These are phyloP conservation scores for Apophysomyces variabilis DNA, from an alignment of 371 early-diverging fungal genomes.

Conservation along the genomic window DNA sequence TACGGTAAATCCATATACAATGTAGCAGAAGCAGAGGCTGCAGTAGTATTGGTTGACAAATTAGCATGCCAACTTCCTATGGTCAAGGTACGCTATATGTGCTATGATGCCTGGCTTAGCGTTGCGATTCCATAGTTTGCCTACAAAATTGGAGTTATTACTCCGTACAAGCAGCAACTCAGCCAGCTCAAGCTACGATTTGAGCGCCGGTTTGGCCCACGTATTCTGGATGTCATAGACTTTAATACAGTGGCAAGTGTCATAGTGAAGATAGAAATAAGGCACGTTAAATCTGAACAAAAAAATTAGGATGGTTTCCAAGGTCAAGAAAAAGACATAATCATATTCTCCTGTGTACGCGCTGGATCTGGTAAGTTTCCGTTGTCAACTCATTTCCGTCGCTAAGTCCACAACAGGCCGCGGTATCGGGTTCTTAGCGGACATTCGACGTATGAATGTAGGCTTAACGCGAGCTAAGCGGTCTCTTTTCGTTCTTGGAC, in stretches of 20 bases:
- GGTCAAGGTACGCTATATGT: constrained; percentile 51
- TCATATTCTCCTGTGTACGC: constrained; percentile 95
- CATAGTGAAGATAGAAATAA: background rate
- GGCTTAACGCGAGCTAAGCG: constrained; percentile 92
- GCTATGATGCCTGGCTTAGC: background rate
- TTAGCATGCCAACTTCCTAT: constrained; percentile 60
- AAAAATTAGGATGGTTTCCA: constrained; percentile 92
- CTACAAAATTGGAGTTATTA: constrained; percentile 84
- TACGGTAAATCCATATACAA: constrained; percentile 82
- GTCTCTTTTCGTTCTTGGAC: constrained; percentile 91
- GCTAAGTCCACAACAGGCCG: constrained; percentile 26
- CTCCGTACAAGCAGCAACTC: constrained; percentile 92
- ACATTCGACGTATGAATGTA: constrained; percentile 93
- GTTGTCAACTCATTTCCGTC: background rate
- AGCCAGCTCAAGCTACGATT: constrained; percentile 73
- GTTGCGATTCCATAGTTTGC: constrained; percentile 58
- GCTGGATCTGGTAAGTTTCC: constrained; percentile 59
- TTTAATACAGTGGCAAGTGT: constrained; percentile 84
- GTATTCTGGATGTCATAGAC: constrained; percentile 77
- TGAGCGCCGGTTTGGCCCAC: constrained; percentile 60
- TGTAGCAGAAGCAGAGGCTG: constrained; percentile 76
- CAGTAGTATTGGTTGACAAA: constrained; percentile 70
- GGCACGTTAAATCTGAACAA: background rate
- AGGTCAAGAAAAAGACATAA: constrained; percentile 98
- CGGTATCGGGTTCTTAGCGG: constrained; percentile 93